Conservation (phyloP, 495 filamentous ascomycete genomes). For the Aspergillus campestris region DNA sequence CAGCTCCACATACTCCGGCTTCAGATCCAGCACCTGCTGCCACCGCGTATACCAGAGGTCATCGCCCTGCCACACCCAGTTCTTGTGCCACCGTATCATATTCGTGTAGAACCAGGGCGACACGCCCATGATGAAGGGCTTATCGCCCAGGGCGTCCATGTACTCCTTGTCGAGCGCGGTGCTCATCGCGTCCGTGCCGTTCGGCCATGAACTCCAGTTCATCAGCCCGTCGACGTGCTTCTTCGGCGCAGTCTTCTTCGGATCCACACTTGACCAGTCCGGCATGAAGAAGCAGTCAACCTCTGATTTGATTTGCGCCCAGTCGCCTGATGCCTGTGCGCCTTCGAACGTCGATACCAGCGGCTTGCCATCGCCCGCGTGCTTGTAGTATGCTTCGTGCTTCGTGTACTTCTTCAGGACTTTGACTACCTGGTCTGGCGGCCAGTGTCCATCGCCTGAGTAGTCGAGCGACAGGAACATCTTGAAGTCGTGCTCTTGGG, state of each 20-base stretch:
- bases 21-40: constrained; percentile 54
- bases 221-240: constrained; percentile 53
- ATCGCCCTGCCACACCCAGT: constrained; percentile 66
- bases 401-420: constrained; percentile 48
- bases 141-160: constrained; percentile 38
- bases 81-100: constrained; percentile 59
- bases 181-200: constrained; percentile 45
- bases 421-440: constrained; percentile 40
- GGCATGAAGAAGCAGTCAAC: constrained; percentile 51
- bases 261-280: constrained; percentile 53
- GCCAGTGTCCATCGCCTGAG: constrained; percentile 49
- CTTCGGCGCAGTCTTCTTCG: constrained; percentile 34
- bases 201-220: constrained; percentile 70
- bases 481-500: constrained; percentile 47
- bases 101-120: constrained; percentile 72
- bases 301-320: constrained; percentile 45
- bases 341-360: constrained; percentile 73
- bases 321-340: constrained; percentile 45
- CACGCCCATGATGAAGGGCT: constrained; percentile 73
- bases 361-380: constrained; percentile 35
- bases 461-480: constrained; percentile 70
- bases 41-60: constrained; percentile 68
- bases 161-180: constrained; percentile 47
- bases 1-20: constrained; percentile 39
- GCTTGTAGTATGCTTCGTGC: constrained; percentile 44